Evolutionary conservation across 2,329 filamentous ascomycete species (phyloP).

Genomic region (Aspergillus floridensis): DNA sequence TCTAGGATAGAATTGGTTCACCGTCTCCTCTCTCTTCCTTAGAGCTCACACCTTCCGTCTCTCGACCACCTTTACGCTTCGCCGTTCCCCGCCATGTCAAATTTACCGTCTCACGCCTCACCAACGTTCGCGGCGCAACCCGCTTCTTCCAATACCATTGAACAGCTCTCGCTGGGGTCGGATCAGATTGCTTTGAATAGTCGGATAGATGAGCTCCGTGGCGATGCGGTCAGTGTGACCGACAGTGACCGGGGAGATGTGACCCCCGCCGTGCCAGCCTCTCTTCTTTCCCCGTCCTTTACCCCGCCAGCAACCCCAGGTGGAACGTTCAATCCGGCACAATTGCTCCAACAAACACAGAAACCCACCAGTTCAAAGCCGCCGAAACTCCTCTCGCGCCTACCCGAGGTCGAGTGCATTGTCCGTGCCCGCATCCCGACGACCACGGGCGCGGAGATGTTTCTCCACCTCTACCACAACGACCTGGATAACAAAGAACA

Average conservation of each 20-base stretch:
- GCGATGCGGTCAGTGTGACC: conserved; percentile 19
- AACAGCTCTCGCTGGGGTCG: conserved; percentile 25
- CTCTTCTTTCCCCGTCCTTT: conserved; percentile 54
- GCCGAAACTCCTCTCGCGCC: conserved; percentile 68
- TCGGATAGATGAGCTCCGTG: conserved; percentile 17
- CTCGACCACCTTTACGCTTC: conserved; percentile 13
- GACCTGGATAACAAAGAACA: conserved; percentile 94
- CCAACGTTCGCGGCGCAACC: conserved; percentile 47
- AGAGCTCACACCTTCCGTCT: neutral
- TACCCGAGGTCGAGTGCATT: conserved; percentile 87
- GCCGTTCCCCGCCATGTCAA: conserved; percentile 45
- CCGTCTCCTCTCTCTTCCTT: neutral
- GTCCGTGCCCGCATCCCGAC: conserved; percentile 95
- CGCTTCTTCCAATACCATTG: conserved; percentile 21
- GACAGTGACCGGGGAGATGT: conserved; percentile 27
- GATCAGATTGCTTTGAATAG: conserved; percentile 1
- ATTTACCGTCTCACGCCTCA: conserved; percentile 56
- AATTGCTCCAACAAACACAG: conserved; percentile 29
- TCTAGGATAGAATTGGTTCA: neutral
- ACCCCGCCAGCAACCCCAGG: conserved; percentile 48
- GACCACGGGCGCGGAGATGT: conserved; percentile 90
- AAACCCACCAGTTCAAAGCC: conserved; percentile 48
- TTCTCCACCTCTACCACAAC: conserved; percentile 90
- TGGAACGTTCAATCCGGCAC: conserved; percentile 35
- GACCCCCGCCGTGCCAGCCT: conserved; percentile 50